A percentile compares a stretch with the other conserved stretches of the same genome.
These are phyloP conservation scores for Septoria linicola DNA, from an alignment of 2,329 filamentous ascomycete species.

Conservation along the genomic window DNA sequence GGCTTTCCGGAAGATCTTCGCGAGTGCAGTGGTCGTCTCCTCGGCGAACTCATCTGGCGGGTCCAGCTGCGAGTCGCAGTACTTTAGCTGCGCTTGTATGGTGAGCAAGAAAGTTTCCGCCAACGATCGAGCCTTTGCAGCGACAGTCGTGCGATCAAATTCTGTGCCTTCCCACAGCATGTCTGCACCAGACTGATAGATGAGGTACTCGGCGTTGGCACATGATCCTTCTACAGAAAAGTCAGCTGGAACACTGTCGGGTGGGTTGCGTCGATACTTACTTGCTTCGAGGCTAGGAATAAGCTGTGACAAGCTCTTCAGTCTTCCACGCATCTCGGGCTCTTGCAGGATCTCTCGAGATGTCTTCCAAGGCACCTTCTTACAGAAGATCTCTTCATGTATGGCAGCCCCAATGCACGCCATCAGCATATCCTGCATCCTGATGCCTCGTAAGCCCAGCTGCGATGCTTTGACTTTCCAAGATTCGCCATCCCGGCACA, in stretches of 20 bases:
- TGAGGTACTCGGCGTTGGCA: neutral
- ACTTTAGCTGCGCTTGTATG: neutral
- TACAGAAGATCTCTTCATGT: neutral
- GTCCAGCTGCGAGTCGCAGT: neutral
- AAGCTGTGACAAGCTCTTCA: neutral
- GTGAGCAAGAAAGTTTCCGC: neutral
- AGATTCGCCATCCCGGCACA: neutral
- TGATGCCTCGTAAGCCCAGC: neutral
- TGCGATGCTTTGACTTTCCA: neutral
- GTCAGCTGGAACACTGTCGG: neutral
- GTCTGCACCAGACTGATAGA: neutral
- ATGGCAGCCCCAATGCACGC: neutral
- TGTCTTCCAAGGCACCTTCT: conserved; percentile 2
- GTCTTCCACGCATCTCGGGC: neutral
- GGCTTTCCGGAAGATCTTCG: conserved; percentile 4
- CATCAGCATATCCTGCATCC: neutral
- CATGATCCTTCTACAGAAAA: neutral
- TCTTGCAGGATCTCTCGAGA: neutral
- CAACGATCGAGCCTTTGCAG: neutral
- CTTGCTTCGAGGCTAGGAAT: neutral
- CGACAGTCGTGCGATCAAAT: neutral
- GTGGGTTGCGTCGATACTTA: neutral
- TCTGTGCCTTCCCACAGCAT: neutral
- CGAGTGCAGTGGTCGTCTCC: neutral
- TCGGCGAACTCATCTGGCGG: neutral